A percentile compares a stretch with the other conserved stretches of the same genome.
Evolutionary conservation across 106 monocot genomes (phyloP).

Genomic region (Acorus gramineus): DNA sequence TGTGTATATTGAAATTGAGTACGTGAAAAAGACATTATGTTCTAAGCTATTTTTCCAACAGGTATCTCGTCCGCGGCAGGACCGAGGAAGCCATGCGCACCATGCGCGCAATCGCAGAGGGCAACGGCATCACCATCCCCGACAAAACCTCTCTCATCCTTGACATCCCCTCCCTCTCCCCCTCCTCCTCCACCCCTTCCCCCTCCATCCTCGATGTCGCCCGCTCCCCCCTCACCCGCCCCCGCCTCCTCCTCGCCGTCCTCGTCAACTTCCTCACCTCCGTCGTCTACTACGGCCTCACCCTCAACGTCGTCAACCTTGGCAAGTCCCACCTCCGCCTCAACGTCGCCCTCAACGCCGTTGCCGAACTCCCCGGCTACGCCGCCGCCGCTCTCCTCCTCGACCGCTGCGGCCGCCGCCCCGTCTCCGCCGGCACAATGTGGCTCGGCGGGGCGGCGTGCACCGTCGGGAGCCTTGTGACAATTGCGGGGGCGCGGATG

Average conservation of each 20-base stretch:
- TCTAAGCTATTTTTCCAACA: no score
- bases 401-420: neutral
- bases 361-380: neutral
- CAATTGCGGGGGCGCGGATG: constrained; percentile 1
- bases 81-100: neutral
- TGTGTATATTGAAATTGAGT: no score
- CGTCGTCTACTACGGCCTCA: constrained; percentile 12
- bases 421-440: neutral
- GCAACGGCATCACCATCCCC: neutral
- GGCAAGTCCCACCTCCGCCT: neutral
- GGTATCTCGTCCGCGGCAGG: neutral
- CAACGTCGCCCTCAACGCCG: constrained; percentile 7
- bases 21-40: no score
- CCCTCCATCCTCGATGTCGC: neutral
- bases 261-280: neutral
- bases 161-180: neutral
- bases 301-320: constrained; percentile 2
- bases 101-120: neutral
- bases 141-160: neutral
- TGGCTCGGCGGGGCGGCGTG: constrained; percentile 6
- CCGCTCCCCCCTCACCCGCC: neutral
- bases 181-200: neutral
- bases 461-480: neutral
- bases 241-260: neutral
- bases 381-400: neutral